These are phyloP conservation scores for Termitomyces sp. DNA, from an alignment of 768 basidiomycete genomes.

Conservation along the genomic window DNA sequence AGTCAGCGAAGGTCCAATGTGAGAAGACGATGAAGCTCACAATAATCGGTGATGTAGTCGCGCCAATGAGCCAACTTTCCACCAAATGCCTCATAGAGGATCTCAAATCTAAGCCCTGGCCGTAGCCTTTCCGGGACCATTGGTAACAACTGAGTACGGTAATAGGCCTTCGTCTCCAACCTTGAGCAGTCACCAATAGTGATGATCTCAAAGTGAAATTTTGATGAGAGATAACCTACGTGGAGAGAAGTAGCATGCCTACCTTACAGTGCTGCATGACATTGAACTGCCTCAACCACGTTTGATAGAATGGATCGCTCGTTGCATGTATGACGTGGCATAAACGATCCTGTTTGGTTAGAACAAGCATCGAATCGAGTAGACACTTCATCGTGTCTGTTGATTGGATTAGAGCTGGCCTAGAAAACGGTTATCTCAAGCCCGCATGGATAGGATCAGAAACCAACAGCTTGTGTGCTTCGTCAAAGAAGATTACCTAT, in stretches of 20 bases:
- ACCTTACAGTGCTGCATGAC: conserved; percentile 84
- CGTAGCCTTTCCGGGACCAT: conserved; percentile 62
- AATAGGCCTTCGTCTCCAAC: conserved; percentile 62
- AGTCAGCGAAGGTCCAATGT: not conserved
- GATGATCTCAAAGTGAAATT: conserved; percentile 43
- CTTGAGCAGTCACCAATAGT: conserved; percentile 79
- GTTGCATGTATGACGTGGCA: conserved; percentile 81
- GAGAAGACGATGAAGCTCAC: conserved; percentile 29
- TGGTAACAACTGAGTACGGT: conserved; percentile 59
- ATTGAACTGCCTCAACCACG: conserved; percentile 75
- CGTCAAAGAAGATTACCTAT: conserved; percentile 72
- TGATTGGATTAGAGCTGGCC: conserved; percentile 71
- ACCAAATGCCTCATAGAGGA: conserved; percentile 74
- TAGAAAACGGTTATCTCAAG: conserved; percentile 22
- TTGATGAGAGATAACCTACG: not conserved
- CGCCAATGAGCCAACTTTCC: conserved; percentile 83
- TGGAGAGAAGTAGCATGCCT: not conserved
- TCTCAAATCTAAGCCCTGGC: conserved; percentile 58
- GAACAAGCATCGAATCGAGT: conserved; percentile 79
- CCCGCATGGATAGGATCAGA: not conserved
- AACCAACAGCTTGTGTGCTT: conserved; percentile 75
- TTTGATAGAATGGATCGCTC: conserved; percentile 82
- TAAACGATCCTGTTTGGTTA: conserved; percentile 84
- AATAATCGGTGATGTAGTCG: conserved; percentile 72
- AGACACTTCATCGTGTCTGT: conserved; percentile 79